phyloP scores from a whole-genome alignment of 2,329 filamentous ascomycete species.

The Camillea tinctor region DNA sequence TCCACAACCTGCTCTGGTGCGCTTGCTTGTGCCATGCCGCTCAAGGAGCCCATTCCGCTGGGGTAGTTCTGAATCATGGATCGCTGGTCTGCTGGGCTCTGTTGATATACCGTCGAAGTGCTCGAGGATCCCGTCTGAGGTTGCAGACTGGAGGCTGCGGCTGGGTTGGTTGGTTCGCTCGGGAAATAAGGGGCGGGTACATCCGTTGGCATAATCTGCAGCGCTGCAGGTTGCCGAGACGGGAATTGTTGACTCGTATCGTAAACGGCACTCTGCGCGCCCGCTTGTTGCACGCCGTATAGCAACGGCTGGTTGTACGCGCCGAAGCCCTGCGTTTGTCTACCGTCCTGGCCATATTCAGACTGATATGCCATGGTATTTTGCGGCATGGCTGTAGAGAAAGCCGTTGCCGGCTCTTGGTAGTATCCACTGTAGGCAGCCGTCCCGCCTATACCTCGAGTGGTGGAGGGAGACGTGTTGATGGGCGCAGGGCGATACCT shows the following conservation, averaged over 20 bases:
- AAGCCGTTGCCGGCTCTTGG: conserved; percentile 51
- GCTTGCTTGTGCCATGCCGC: conserved; percentile 43
- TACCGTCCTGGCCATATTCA: conserved; percentile 64
- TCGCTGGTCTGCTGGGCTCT: conserved; percentile 53
- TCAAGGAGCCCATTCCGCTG: conserved; percentile 46
- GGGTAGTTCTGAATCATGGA: conserved; percentile 56
- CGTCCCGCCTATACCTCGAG: conserved; percentile 53
- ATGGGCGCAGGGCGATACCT: conserved; percentile 50
- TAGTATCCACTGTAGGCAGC: conserved; percentile 61
- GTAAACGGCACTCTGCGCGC: conserved; percentile 65
- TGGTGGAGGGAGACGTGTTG: conserved; percentile 47
- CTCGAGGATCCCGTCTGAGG: conserved; percentile 46
- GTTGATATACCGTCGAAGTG: conserved; percentile 65
- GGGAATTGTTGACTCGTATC: conserved; percentile 74
- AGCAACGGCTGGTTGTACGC: conserved; percentile 68
- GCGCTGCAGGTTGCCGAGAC: conserved; percentile 70
- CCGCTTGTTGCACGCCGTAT: conserved; percentile 72
- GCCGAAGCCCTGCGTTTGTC: conserved; percentile 53
- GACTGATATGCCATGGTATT: conserved; percentile 53
- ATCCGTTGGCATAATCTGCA: conserved; percentile 68
- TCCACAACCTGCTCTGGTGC: conserved; percentile 51
- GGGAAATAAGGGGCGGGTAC: conserved; percentile 76
- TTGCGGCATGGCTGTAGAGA: conserved; percentile 57
- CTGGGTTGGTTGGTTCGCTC: conserved; percentile 61
- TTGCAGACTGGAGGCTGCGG: conserved; percentile 55